These are phyloP conservation scores for Venturia oleaginea DNA, from an alignment of 2,329 filamentous ascomycete species.

Conservation along the genomic window DNA sequence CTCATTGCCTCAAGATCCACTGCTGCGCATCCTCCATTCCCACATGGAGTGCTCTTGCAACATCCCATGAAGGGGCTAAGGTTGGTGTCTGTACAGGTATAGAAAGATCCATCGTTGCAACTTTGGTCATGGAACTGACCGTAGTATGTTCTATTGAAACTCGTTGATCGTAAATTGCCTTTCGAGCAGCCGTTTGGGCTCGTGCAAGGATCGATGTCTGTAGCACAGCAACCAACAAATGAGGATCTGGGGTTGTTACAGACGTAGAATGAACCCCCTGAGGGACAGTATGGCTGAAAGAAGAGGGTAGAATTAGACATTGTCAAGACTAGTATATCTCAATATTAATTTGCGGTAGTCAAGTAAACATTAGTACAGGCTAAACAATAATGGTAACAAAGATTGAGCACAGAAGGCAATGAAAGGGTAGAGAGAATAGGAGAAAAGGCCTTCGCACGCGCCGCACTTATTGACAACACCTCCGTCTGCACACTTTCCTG, in stretches of 20 bases:
- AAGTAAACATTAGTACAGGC: background rate
- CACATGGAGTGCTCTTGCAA: conserved; percentile 7
- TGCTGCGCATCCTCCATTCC: background rate
- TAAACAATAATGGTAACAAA: background rate
- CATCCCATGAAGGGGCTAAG: conserved; percentile 3
- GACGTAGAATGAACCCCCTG: background rate
- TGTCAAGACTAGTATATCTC: background rate
- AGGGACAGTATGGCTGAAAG: conserved; percentile 1
- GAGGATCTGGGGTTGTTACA: background rate
- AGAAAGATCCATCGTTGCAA: conserved; percentile 5
- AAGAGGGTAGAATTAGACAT: background rate
- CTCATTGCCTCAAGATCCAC: background rate
- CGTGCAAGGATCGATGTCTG: background rate
- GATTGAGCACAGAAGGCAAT: background rate
- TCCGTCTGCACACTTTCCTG: background rate
- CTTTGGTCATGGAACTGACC: conserved; percentile 6
- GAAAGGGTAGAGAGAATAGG: background rate
- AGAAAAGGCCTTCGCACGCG: background rate
- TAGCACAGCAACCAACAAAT: conserved; percentile 7
- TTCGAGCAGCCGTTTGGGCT: background rate
- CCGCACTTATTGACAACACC: background rate
- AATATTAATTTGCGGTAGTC: background rate
- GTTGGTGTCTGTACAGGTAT: conserved; percentile 4
- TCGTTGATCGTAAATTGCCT: background rate
- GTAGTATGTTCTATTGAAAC: background rate